Evolutionary conservation across 208 protist genomes (phyloP).

Genomic region (Trichomonas gallinae): DNA sequence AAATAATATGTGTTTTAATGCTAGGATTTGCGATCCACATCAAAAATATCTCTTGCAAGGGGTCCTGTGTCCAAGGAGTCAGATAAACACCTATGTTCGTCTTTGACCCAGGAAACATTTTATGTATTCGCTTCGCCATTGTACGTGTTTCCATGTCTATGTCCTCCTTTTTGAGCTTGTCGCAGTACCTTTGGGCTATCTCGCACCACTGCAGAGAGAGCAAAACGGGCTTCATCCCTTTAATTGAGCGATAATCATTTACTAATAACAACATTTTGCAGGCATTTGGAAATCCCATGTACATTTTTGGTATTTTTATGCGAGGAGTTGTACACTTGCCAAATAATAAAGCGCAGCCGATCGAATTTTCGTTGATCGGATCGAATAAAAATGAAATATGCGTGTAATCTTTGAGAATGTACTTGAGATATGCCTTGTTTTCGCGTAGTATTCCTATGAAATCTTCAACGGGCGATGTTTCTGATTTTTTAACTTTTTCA

Average conservation of each 20-base stretch:
- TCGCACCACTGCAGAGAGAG: neutral
- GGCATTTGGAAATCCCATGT: neutral
- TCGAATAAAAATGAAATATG: neutral
- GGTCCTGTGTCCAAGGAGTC: neutral
- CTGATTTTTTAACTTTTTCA: neutral
- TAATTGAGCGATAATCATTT: neutral
- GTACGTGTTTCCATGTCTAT: neutral
- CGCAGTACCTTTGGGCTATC: neutral
- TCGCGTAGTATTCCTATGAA: neutral
- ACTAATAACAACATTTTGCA: neutral
- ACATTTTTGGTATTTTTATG: neutral
- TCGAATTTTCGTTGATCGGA: neutral
- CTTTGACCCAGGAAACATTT: neutral
- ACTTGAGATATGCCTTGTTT: neutral
- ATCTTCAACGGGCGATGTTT: neutral
- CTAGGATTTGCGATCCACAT: neutral
- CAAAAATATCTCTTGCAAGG: neutral
- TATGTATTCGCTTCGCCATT: neutral
- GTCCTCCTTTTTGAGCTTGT: neutral
- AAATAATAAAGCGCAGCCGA: neutral
- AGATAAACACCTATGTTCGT: neutral
- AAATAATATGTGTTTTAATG: neutral
- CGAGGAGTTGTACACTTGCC: neutral
- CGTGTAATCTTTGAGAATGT: neutral
- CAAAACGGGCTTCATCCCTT: neutral